Evolutionary conservation across 768 basidiomycete species (phyloP).

Genomic region (Lactarius sp.): DNA sequence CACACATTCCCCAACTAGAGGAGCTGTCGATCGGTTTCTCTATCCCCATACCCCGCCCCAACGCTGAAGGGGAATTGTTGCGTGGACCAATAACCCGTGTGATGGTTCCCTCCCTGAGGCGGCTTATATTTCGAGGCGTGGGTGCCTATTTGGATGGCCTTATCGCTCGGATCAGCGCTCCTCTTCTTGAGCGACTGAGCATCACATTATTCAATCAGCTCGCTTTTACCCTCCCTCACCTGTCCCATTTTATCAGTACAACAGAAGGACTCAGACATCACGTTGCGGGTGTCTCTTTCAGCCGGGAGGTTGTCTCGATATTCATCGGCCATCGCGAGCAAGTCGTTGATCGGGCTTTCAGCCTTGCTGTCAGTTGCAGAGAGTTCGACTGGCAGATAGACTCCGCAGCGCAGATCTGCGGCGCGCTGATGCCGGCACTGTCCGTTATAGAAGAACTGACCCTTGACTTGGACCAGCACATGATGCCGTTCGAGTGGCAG

Average conservation of each 20-base stretch:
- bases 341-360: neutral
- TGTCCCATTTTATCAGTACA: neutral
- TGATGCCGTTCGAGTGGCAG: neutral
- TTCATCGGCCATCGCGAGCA: neutral
- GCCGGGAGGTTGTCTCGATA: neutral
- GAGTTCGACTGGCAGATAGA: constrained; percentile 6
- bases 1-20: neutral
- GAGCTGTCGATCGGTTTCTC: constrained; percentile 11
- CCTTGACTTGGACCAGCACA: neutral
- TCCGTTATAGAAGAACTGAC: neutral
- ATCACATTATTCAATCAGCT: neutral
- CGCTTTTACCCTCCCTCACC: neutral
- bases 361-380: neutral
- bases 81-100: neutral
- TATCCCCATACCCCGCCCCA: neutral
- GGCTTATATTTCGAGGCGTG: neutral
- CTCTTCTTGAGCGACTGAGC: neutral
- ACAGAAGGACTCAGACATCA: neutral
- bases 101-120: neutral
- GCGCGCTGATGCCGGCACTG: neutral
- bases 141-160: constrained; percentile 2
- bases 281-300: neutral
- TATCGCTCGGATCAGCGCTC: neutral
- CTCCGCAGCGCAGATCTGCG: constrained; percentile 2
- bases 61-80: neutral